These are phyloP conservation scores for Candida insectalens DNA, from an alignment of 805 yeast species.

Conservation along the genomic window DNA sequence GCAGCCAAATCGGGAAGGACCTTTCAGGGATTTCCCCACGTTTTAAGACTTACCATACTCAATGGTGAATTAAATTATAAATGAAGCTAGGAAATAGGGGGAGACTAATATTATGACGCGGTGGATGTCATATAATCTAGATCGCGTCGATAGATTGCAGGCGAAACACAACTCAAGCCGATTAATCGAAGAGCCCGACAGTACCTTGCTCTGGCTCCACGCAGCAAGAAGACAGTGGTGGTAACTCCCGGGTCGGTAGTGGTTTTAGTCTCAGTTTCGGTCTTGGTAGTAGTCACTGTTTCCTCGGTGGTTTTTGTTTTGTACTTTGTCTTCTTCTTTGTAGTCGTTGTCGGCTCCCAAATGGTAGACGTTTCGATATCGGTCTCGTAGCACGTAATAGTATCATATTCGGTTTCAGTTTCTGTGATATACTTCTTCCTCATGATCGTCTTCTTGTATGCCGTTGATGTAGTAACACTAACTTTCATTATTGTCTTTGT, in stretches of 20 bases:
- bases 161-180: too few relatives aligned
- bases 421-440: slow-evolving; percentile 7
- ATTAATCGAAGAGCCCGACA: background rate
- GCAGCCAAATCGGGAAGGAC: too few relatives aligned
- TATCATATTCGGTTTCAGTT: slow-evolving; percentile 6
- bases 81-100: too few relatives aligned
- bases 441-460: slow-evolving; percentile 8
- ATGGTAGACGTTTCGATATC: slow-evolving; percentile 7
- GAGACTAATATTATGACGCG: too few relatives aligned
- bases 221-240: slow-evolving; percentile 3
- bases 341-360: slow-evolving; percentile 5
- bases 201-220: background rate
- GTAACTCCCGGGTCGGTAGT: slow-evolving; percentile 5
- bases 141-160: too few relatives aligned
- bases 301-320: slow-evolving; percentile 3
- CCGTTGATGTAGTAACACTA: slow-evolving; percentile 8
- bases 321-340: slow-evolving; percentile 4
- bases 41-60: too few relatives aligned
- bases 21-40: too few relatives aligned
- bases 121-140: too few relatives aligned
- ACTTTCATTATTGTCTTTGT: slow-evolving; percentile 8
- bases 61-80: too few relatives aligned
- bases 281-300: background rate
- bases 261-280: slow-evolving; percentile 4
- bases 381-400: slow-evolving; percentile 4